Percentiles rank a stretch among this genome's conserved stretches.
Conservation (phyloP, 371 early-diverging fungal species). For the Phascolomyces articulosus region DNA sequence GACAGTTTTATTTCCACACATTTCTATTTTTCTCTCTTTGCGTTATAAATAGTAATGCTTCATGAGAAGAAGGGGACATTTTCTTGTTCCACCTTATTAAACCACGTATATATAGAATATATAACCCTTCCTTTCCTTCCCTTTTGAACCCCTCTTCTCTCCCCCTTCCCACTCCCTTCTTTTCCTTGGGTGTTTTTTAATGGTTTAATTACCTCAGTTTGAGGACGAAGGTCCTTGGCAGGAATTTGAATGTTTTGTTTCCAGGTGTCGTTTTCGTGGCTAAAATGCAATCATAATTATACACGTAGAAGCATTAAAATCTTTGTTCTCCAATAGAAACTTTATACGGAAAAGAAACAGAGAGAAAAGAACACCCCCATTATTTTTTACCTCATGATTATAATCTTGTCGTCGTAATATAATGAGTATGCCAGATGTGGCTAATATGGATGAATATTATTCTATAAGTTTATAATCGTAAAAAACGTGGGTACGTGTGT, state of each 20-base stretch:
- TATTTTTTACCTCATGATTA: neutral
- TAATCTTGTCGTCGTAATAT: neutral
- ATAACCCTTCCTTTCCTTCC: too few species aligned
- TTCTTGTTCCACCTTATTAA: too few species aligned
- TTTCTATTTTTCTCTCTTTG: too few species aligned
- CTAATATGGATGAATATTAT: neutral
- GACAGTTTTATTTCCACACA: too few species aligned
- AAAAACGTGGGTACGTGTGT: neutral
- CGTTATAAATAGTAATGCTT: too few species aligned
- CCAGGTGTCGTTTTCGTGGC: constrained; percentile 75
- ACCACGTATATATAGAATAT: too few species aligned
- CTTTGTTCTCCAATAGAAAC: too few species aligned
- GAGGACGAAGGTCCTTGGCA: constrained; percentile 82
- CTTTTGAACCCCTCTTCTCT: too few species aligned
- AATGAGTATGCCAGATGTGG: neutral
- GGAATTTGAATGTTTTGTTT: constrained; percentile 78
- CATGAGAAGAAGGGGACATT: too few species aligned
- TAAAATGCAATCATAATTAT: too few species aligned
- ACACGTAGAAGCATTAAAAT: too few species aligned
- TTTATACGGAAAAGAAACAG: neutral
- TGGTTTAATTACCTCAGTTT: constrained; percentile 70
- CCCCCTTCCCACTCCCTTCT: neutral
- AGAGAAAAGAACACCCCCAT: neutral
- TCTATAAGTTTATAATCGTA: neutral
- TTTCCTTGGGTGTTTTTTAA: neutral